These are phyloP conservation scores for Fusarium beomiforme DNA, from an alignment of 2,329 filamentous ascomycete genomes.

Conservation along the genomic window DNA sequence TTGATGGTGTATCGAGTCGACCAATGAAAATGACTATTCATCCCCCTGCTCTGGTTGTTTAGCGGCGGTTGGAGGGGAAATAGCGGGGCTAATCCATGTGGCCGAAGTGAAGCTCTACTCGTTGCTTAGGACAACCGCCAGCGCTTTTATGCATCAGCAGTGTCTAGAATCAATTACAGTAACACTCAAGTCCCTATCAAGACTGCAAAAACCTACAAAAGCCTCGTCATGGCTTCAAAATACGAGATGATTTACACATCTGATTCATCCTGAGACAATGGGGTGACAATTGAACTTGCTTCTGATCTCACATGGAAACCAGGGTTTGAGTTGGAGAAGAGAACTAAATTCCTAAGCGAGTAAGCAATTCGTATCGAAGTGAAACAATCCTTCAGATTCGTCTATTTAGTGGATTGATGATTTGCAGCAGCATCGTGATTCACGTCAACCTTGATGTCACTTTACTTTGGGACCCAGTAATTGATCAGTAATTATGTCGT, in stretches of 20 bases:
- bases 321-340: background rate
- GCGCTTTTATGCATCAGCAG: background rate
- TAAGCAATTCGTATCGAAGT: background rate
- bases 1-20: background rate
- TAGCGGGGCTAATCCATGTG: slow-evolving; percentile 23
- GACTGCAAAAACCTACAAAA: no score
- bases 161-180: background rate
- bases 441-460: background rate
- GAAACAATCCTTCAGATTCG: background rate
- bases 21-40: background rate
- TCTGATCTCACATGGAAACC: background rate
- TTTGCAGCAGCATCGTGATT: background rate
- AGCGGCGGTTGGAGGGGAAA: slow-evolving; percentile 24
- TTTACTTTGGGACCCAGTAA: background rate
- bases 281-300: background rate
- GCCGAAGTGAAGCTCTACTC: background rate
- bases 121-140: slow-evolving; percentile 35
- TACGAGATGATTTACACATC: background rate
- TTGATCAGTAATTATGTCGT: slow-evolving; percentile 6
- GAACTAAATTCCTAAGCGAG: slow-evolving; percentile 5
- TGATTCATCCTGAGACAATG: background rate
- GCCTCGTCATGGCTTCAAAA: background rate
- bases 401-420: slow-evolving; percentile 6
- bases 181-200: background rate
- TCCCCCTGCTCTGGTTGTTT: background rate